Base-by-base conservation (phyloP, 768 basidiomycete species). In the Harrya chromipes region DNA sequence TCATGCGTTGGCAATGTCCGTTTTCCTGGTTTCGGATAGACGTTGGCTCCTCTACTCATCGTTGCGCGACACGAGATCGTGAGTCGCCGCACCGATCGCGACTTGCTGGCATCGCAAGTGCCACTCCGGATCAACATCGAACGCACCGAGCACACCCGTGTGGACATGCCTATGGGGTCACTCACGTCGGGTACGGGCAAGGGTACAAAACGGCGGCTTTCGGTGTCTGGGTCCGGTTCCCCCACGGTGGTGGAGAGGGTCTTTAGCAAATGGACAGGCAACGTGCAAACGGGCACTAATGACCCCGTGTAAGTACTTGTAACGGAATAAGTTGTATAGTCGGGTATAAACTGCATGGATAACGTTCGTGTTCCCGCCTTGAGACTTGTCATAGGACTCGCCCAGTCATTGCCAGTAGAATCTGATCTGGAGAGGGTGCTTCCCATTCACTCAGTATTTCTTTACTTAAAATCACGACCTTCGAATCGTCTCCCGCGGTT, bases 21-120 rank as follows among this genome's bases (percentile, higher is more conserved):
- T 24, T 19, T 23, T 23, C 23, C 23, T 16, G 20, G 8, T 19
- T 20, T 19, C 11, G 40, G 2, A 9, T 13, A 56, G 58, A 60
- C 58, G 8, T 24, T 57, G 36, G 47, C 39, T 0, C 58, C 58
- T 14, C 37, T 60, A 12, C 44, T 59, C 1, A 60, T 59, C 45
- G 42, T 60, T 13, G 54, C 54, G 45, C 58, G 58, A 16, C 24
- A 60, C 7, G 58, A 50, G 37, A 6, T 60, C 4, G 11, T 50
- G 24, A 33, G n/a, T 16, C 54, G 58, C 7, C 39, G 16, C 6
- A 43, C 44, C 1, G 40, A 43, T 0, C 19, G n/a, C 9, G 11
- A 5, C 4, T 7, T 12, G 19, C 16, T 20, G 10, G n/a, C 33
- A n/a, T 19, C 44, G 17, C 58, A 35, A 24, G 42, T 59, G 34